Evolutionary conservation across 192 early-diverging fungal species (phyloP), one percentile per base, ranked within the genome.

Genomic region (Mortierella alpina): DNA sequence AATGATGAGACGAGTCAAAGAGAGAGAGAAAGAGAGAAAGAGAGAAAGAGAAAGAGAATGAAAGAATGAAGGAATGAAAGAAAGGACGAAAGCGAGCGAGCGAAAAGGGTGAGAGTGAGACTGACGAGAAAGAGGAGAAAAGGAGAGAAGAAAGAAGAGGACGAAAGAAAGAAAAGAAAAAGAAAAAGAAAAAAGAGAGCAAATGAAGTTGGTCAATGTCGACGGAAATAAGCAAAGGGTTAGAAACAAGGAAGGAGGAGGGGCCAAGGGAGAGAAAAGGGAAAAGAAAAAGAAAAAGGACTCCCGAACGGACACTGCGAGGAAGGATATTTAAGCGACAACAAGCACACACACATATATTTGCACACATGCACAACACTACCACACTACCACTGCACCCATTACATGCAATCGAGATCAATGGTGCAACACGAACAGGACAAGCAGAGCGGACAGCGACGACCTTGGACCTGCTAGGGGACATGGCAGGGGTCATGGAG

Each of bases 41-140:
- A 42, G 18, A 44, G 41, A 59, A 22, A 53, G n/a, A 52, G 57
- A 51, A 23, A 48, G 41, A 73, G 8, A 47, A 50, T 23, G 20
- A 53, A 47, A 46, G 41, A n/a, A n/a, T 46, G 49, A 53, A 45
- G 48, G 45, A 69, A 47, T 17, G 50, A 56, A 42, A 22, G 61
- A 45, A 39, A 18, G 55, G 44, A 8, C 40, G 39, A 66, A n/a
- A 42, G 40, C 6, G 20, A 9, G 51, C 7, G n/a, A 55, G 54
- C 54, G n/a, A 11, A 55, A 55, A 57, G 55, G 20, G 55, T 15
- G 20, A 23, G 42, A 15, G 20, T 5, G 53, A 40, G 53, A 15
- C n/a, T 39, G 65, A 46, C 7, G 6, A 8, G 13, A 20, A 66
- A 5, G 42, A 45, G 31, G 17, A 52, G 49, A 51, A 11, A 11